These are phyloP conservation scores for Penicillium coprophilum DNA, from an alignment of 495 filamentous ascomycete genomes.

Conservation along the genomic window DNA sequence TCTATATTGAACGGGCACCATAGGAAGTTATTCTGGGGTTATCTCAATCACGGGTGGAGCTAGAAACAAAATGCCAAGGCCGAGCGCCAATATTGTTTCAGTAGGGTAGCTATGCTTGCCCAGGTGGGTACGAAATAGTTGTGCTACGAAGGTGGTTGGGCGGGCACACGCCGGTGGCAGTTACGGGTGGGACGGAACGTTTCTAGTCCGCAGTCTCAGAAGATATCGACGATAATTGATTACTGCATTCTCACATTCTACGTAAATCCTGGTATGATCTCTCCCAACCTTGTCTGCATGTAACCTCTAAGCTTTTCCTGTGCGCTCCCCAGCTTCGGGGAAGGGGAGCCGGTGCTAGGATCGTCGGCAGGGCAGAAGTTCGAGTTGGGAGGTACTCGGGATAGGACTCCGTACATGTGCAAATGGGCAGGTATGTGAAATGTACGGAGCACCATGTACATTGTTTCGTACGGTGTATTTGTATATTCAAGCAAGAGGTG, in stretches of 20 bases:
- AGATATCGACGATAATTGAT: background rate
- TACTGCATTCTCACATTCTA: background rate
- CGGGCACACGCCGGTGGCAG: background rate
- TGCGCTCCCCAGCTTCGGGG: slow-evolving; percentile 25
- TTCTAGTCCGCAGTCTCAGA: too few species aligned
- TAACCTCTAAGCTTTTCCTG: slow-evolving; percentile 3
- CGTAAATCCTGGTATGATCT: slow-evolving; percentile 5
- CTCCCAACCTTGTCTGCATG: slow-evolving; percentile 1
- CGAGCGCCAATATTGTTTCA: background rate
- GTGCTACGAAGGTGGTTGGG: slow-evolving; percentile 1
- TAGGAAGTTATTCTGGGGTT: background rate
- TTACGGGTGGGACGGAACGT: background rate
- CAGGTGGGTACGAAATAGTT: background rate
- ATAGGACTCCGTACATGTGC: background rate
- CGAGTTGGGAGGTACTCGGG: background rate
- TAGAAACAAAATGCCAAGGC: background rate
- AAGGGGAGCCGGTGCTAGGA: slow-evolving; percentile 18
- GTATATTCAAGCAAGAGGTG: background rate
- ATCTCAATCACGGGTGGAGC: background rate
- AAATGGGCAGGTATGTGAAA: background rate
- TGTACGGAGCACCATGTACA: background rate
- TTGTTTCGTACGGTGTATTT: background rate
- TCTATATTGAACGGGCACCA: background rate
- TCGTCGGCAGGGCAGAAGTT: slow-evolving; percentile 13
- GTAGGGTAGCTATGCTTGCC: background rate